Evolutionary conservation across 352 stramenopile genomes (phyloP).

Genomic region (Globisporangium barbulae): DNA sequence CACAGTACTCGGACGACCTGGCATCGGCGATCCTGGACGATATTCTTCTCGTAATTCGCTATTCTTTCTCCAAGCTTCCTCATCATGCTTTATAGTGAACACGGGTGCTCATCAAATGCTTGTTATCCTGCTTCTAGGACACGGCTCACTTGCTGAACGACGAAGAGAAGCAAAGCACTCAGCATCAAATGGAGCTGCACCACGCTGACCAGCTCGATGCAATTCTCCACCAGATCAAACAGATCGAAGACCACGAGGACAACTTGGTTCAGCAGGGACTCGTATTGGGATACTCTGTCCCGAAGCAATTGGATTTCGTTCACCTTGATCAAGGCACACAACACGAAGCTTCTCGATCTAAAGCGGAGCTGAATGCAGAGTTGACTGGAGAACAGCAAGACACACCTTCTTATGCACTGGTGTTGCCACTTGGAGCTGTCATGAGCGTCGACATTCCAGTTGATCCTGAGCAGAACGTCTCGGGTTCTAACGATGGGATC

Average conservation of each 20-base stretch:
- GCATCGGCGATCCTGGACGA: conserved; percentile 60
- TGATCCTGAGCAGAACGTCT: background rate
- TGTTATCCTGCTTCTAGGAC: conserved; percentile 27
- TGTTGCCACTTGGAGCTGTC: conserved; percentile 41
- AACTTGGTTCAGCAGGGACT: conserved; percentile 36
- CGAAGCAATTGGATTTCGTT: conserved; percentile 13
- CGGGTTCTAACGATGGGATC: too few species aligned
- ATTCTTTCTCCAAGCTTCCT: background rate
- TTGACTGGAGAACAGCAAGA: background rate
- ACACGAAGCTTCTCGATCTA: background rate
- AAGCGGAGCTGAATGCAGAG: background rate
- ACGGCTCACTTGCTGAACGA: conserved; percentile 56
- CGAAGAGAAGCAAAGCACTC: conserved; percentile 36
- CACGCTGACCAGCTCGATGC: conserved; percentile 40
- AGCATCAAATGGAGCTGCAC: conserved; percentile 20
- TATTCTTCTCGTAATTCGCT: conserved; percentile 42
- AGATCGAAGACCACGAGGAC: conserved; percentile 44
- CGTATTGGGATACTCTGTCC: conserved; percentile 20
- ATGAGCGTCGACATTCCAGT: conserved; percentile 37
- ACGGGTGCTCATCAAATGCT: background rate
- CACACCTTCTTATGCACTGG: conserved; percentile 4
- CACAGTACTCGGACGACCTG: conserved; percentile 47
- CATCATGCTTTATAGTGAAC: background rate
- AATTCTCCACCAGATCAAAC: conserved; percentile 44
- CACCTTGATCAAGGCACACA: background rate